Base-by-base conservation (phyloP, 2,329 filamentous ascomycete genomes). In the Calonectria hongkongensis region DNA sequence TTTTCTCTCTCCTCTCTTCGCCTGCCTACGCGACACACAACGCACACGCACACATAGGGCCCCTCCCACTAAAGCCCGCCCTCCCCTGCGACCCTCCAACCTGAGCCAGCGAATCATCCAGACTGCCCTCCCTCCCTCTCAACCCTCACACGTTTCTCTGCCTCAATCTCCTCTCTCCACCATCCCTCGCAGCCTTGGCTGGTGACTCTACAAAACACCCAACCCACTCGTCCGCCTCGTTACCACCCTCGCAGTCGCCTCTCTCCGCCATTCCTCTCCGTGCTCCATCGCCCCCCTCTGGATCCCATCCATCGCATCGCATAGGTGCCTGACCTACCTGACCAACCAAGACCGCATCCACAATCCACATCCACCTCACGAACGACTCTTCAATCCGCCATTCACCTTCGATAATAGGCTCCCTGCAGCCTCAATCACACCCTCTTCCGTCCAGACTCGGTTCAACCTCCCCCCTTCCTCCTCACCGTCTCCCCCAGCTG, bases 81-180 rank as follows among this genome's bases (percentile, higher is more conserved):
- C 56, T 41, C 25, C 60, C 51, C 69, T 71, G 69, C 69, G 64
- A 67, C 69, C 58, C 69, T 64, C 56, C 63, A 28, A 66, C 69
- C 21, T 48, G 67, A 67, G 64, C 69, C 69, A 71, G 65, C 69
- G 69, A 71, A 71, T 71, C 69, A 71, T 67, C 69, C 69, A 58
- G 21, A 63, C 64, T 68, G 48, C 69, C 69, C 69, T 71, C 69
- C 69, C 64, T 67, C 69, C 63, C 47, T 63, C 68, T 48, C 66
- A 51, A 51, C 51, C 65, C 50, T 60, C 65, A 16, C 51, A 58
- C 50, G 50, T 64, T 54, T 41, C 70, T 60, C 39, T 68, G 36
- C 66, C 50, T 50, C 33, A 39, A 58, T 58, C 50, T 62, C 60
- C 65, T 43, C 66, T 64, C 70, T 60, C 70, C 60, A 60, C 58